phyloP scores from a whole-genome alignment of 768 basidiomycete species.

The Trichaptum fuscoviolaceum region DNA sequence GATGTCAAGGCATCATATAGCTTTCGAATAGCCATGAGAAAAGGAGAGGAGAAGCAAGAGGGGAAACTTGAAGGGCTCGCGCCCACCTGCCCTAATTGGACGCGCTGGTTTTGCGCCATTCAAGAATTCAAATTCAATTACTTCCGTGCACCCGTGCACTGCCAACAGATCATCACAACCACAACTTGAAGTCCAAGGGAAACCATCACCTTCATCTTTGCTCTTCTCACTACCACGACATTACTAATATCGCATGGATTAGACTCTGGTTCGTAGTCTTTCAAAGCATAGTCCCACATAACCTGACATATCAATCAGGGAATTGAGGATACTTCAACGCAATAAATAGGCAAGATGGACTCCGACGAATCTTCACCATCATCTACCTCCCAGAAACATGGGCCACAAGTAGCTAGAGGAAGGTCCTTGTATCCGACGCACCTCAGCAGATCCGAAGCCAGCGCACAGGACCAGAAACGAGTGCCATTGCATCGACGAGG shows the following conservation, averaged over 20 bases:
- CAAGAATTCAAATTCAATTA: too few relatives aligned
- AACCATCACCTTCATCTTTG: too few relatives aligned
- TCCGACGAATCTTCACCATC: neutral
- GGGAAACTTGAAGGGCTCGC: too few relatives aligned
- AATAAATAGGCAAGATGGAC: neutral
- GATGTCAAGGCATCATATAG: too few relatives aligned
- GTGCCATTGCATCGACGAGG: slow-evolving; percentile 76
- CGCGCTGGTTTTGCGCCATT: too few relatives aligned
- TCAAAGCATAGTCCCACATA: neutral
- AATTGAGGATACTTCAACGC: neutral
- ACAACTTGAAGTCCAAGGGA: too few relatives aligned
- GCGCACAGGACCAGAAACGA: slow-evolving; percentile 27
- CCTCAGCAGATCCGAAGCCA: neutral
- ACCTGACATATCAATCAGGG: neutral
- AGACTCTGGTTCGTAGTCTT: neutral
- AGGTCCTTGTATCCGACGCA: neutral
- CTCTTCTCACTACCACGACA: too few relatives aligned
- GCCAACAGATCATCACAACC: too few relatives aligned
- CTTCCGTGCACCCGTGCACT: too few relatives aligned
- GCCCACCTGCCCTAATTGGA: too few relatives aligned
- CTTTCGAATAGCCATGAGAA: too few relatives aligned
- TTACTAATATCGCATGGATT: neutral
- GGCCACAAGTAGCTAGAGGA: neutral
- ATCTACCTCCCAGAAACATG: neutral
- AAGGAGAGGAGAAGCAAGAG: too few relatives aligned